Conservation (phyloP, 2,329 filamentous ascomycete species). For the Lasiodiplodia citricola region DNA sequence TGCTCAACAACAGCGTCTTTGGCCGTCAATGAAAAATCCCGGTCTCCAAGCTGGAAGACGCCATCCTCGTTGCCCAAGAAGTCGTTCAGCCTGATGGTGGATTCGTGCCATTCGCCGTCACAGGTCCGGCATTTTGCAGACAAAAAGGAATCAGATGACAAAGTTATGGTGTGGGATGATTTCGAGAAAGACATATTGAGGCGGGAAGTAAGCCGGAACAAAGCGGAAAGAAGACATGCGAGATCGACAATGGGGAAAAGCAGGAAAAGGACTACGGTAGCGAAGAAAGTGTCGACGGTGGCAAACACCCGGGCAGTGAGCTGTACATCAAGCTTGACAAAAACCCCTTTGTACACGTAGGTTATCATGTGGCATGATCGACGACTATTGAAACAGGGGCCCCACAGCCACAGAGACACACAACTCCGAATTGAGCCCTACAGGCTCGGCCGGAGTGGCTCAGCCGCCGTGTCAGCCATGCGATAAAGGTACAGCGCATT, state of each 20-base stretch:
- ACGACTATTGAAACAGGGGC: slow-evolving; percentile 17
- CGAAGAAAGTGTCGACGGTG: neutral
- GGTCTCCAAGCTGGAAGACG: slow-evolving; percentile 6
- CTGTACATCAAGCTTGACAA: slow-evolving; percentile 9
- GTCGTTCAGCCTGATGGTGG: slow-evolving; percentile 3
- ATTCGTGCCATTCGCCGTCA: slow-evolving; percentile 7
- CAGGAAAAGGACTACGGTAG: slow-evolving; percentile 1
- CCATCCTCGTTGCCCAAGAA: slow-evolving; percentile 10
- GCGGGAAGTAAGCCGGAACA: neutral
- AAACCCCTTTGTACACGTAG: slow-evolving; percentile 23
- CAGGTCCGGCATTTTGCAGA: slow-evolving; percentile 5
- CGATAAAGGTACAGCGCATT: neutral
- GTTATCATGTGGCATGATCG: slow-evolving; percentile 23
- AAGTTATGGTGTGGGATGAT: neutral
- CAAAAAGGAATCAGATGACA: neutral
- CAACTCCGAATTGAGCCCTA: neutral
- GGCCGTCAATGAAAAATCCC: slow-evolving; percentile 20
- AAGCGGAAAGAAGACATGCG: neutral
- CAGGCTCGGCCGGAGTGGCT: neutral
- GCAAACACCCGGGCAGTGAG: slow-evolving; percentile 3
- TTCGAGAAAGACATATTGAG: slow-evolving; percentile 11
- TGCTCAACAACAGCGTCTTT: neutral
- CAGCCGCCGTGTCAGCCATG: neutral
- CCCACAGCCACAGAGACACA: neutral
- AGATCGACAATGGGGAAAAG: neutral